These are phyloP conservation scores for Rubroboletus satanas DNA, from an alignment of 768 basidiomycete species.

Conservation along the genomic window DNA sequence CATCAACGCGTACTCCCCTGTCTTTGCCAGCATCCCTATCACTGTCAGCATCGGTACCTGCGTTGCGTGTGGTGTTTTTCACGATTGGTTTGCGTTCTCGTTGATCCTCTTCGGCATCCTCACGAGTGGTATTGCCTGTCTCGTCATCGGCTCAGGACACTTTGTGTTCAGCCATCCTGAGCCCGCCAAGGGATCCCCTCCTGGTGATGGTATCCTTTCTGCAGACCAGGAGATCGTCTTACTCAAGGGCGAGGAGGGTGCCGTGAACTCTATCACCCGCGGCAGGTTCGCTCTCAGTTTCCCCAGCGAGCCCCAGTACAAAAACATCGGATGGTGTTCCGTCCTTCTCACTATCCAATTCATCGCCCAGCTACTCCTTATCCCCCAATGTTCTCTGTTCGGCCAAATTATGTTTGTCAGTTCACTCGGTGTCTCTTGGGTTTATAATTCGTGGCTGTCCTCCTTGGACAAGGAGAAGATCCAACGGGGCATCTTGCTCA, in stretches of 20 bases:
- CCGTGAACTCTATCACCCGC: constrained; percentile 31
- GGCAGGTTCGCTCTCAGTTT: constrained; percentile 31
- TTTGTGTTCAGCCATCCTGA: constrained; percentile 27
- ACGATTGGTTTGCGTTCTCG: constrained; percentile 34
- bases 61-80: constrained; percentile 25
- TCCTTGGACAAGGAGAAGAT: constrained; percentile 36
- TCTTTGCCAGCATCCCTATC: constrained; percentile 32
- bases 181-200: constrained; percentile 23
- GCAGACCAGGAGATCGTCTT: constrained; percentile 26
- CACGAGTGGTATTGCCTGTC: constrained; percentile 30
- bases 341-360: constrained; percentile 32
- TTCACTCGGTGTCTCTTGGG: constrained; percentile 34
- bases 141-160: constrained; percentile 32
- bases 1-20: constrained; percentile 16
- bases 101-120: constrained; percentile 35
- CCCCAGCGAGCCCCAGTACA: constrained; percentile 24
- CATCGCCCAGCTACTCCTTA: constrained; percentile 33
- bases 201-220: constrained; percentile 31
- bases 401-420: constrained; percentile 36
- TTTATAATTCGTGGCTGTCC: constrained; percentile 34
- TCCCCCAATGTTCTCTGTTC: constrained; percentile 32
- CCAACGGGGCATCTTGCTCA: constrained; percentile 24
- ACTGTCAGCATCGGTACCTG: constrained; percentile 27
- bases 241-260: constrained; percentile 27
- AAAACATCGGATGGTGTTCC: constrained; percentile 30